Evolutionary conservation across 1,139 yeast genomes (phyloP), one percentile per base, ranked within the genome.

Genomic region (Yamadazyma dushanensis): DNA sequence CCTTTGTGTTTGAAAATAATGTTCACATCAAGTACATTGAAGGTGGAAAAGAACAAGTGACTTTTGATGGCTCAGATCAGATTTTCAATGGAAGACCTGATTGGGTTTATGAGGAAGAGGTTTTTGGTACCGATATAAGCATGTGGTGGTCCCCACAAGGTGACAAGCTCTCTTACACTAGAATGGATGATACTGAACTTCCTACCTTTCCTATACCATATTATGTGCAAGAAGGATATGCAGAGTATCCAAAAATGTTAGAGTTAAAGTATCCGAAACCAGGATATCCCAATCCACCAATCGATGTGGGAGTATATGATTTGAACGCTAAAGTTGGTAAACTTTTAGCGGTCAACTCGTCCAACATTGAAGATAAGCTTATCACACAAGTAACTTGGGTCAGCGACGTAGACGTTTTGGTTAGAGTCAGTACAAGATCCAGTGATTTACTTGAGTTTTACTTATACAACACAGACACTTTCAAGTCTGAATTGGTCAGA

Each of bases 1-100:
- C 92, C 2, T 89, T 76, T 55, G 87, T 88, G 2, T 68, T 63
- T 43, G 67, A 78, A 8, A 78, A 83, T 49, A 79, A 89, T 51
- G 54, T 92, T 5, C 87, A 66, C 49, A 45, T 69, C 24, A 60
- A 59, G 37, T 20, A 38, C 19, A 38, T 64, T 21, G 38, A 22
- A 1, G 47, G 46, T 1, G 39, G 31, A 2, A 47, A 54, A n/a
- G 49, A 51, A 1, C 71, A 66, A 40, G 58, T 76, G 5, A 76
- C 82, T 1, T 46, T 38, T 36, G 83, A 77, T 47, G 83, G 82
- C 2, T 61, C 71, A 18, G 61, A 54, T 3, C 65, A 74, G 34
- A 58, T 76, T 3, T 75, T 76, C 50, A 66, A 77, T 44, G 83
- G 82, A 16, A 70, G 70, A 38, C 80, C 82, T 1, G 82, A 77